phyloP scores from a whole-genome alignment of 768 basidiomycete genomes.

The Sistotremastrum niveocremeum region DNA sequence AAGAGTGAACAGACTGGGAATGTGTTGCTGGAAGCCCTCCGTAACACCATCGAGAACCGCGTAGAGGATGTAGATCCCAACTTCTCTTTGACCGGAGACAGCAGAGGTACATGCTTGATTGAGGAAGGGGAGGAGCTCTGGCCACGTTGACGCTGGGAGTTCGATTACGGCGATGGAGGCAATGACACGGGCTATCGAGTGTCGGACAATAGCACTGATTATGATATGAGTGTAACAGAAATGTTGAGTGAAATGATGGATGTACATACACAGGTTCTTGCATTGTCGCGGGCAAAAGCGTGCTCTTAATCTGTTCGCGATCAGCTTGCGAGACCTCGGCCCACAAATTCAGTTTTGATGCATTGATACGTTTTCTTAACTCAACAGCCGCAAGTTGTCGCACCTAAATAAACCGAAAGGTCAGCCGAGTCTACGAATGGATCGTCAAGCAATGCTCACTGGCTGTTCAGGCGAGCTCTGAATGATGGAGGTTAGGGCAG shows the following conservation, averaged over 20 bases:
- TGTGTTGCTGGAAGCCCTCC: slow-evolving; percentile 73
- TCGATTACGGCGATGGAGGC: slow-evolving; percentile 88
- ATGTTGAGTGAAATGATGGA: slow-evolving; percentile 7
- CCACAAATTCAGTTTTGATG: slow-evolving; percentile 78
- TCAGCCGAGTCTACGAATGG: neutral
- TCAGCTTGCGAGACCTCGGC: slow-evolving; percentile 47
- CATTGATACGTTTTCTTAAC: slow-evolving; percentile 79
- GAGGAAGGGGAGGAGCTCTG: slow-evolving; percentile 78
- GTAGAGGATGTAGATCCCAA: slow-evolving; percentile 79
- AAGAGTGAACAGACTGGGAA: slow-evolving; percentile 63
- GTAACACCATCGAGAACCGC: slow-evolving; percentile 87
- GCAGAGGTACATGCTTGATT: slow-evolving; percentile 60
- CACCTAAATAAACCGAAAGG: slow-evolving; percentile 36
- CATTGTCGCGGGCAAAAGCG: slow-evolving; percentile 71
- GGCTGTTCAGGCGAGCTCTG: slow-evolving; percentile 72
- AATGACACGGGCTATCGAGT: slow-evolving; percentile 84
- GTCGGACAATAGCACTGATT: slow-evolving; percentile 73
- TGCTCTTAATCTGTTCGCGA: slow-evolving; percentile 74
- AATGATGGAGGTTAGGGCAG: slow-evolving; percentile 78
- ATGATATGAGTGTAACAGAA: too few relatives aligned
- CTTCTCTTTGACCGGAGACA: slow-evolving; percentile 71
- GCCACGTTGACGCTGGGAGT: slow-evolving; percentile 68
- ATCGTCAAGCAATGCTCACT: slow-evolving; percentile 35
- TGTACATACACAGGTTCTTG: slow-evolving; percentile 22
- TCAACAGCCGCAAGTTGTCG: slow-evolving; percentile 97